A percentile compares a stretch with the other conserved stretches of the same genome.
Evolutionary conservation across 306 rosid species (phyloP).

Genomic region (Lathyrus oleraceus): DNA sequence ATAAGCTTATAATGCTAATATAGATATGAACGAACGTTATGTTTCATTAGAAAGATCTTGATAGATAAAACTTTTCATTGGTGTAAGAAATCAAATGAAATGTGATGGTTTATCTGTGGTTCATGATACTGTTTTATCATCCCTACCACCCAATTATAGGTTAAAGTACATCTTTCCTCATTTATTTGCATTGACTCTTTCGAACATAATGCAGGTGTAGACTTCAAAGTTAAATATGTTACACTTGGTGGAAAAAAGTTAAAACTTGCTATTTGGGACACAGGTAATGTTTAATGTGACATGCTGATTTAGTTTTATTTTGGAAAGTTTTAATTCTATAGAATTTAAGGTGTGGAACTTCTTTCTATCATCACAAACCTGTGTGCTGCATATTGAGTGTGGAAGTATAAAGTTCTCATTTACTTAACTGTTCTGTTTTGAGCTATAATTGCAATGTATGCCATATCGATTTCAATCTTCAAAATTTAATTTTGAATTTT

Average conservation of each 20-base stretch:
- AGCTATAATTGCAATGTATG: conserved; percentile 2
- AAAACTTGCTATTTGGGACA: conserved; percentile 95
- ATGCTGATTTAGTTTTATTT: conserved; percentile 1
- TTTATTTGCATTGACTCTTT: conserved; percentile 17
- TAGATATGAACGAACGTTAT: background rate
- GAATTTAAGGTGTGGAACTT: background rate
- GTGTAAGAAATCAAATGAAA: background rate
- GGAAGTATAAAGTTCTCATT: conserved; percentile 19
- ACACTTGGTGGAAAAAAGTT: conserved; percentile 67
- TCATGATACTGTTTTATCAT: background rate
- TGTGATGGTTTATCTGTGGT: background rate
- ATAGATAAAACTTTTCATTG: background rate
- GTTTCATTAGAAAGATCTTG: background rate
- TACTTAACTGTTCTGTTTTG: background rate
- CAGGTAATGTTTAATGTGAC: conserved; percentile 65
- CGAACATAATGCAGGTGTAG: conserved; percentile 66
- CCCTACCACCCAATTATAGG: background rate
- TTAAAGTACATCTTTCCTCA: background rate
- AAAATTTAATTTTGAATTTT: conserved; percentile 3
- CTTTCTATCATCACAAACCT: conserved; percentile 5
- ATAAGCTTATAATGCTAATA: background rate
- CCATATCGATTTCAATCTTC: background rate
- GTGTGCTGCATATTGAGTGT: background rate
- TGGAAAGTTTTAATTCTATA: background rate
- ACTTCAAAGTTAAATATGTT: conserved; percentile 69